phyloP scores from a whole-genome alignment of 352 stramenopile genomes.

The Phytophthora parvispora region DNA sequence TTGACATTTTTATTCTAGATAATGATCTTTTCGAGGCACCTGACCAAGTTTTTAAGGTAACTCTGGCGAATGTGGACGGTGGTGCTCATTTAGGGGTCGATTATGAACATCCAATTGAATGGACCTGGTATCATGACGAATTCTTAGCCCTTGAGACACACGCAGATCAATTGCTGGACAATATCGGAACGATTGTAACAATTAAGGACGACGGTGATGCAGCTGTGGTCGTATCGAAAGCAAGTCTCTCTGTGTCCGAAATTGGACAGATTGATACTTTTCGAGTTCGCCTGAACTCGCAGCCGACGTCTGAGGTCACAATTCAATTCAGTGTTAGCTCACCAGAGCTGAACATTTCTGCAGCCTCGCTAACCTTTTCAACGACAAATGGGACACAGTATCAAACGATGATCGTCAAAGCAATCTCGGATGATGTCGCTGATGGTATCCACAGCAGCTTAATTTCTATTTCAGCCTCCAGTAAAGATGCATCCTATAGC shows the following conservation, averaged over 20 bases:
- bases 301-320: slow-evolving; percentile 50
- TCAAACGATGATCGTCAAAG: slow-evolving; percentile 45
- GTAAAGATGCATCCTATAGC: slow-evolving; percentile 52
- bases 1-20: slow-evolving; percentile 66
- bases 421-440: slow-evolving; percentile 45
- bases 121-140: slow-evolving; percentile 46
- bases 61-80: slow-evolving; percentile 51
- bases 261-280: slow-evolving; percentile 71
- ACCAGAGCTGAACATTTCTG: slow-evolving; percentile 35
- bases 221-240: slow-evolving; percentile 73
- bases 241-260: slow-evolving; percentile 71
- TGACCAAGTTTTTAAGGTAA: slow-evolving; percentile 71
- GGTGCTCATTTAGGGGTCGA: slow-evolving; percentile 72
- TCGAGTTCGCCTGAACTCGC: slow-evolving; percentile 60
- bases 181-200: slow-evolving; percentile 73
- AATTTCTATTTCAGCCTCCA: slow-evolving; percentile 45
- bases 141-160: slow-evolving; percentile 57
- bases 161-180: slow-evolving; percentile 51
- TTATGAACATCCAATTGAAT: slow-evolving; percentile 70
- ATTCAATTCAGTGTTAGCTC: slow-evolving; percentile 24
- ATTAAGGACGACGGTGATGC: slow-evolving; percentile 76
- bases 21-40: slow-evolving; percentile 75
- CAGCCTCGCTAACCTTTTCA: slow-evolving; percentile 48
- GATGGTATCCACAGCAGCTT: slow-evolving; percentile 44
- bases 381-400: slow-evolving; percentile 44